These are phyloP conservation scores for Calonectria honghensis DNA, from an alignment of 2,329 filamentous ascomycete species.

Conservation along the genomic window DNA sequence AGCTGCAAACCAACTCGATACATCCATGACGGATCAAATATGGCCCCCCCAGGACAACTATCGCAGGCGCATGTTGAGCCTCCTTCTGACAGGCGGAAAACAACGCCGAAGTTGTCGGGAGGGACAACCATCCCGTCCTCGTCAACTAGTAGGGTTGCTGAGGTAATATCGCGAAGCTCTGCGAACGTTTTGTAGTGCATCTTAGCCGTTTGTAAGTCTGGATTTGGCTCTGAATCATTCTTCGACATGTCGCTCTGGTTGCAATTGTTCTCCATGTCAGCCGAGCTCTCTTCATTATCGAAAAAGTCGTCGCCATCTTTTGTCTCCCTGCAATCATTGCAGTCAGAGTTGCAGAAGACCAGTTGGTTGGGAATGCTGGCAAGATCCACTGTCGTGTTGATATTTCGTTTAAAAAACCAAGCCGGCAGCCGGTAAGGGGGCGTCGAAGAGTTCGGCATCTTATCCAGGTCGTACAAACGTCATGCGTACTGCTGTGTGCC, in stretches of 20 bases:
- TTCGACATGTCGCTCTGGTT: background rate
- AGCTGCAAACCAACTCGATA: background rate
- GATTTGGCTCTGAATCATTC: background rate
- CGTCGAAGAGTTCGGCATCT: background rate
- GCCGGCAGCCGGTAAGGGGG: background rate
- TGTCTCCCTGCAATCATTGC: background rate
- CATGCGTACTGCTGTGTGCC: background rate
- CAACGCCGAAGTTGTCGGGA: background rate
- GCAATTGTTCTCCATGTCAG: background rate
- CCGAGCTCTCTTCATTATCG: background rate
- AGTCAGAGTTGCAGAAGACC: background rate
- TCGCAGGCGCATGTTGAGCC: no score
- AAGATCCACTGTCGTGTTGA: background rate
- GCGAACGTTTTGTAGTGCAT: background rate
- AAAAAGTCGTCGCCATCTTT: background rate
- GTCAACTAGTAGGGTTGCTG: background rate
- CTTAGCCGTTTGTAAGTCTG: background rate
- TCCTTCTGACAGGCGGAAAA: background rate
- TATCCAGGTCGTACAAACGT: background rate
- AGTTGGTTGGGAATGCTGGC: background rate
- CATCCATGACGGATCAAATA: background rate
- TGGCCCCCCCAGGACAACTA: background rate
- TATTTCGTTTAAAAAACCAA: background rate
- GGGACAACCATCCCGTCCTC: background rate
- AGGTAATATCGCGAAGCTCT: background rate